Conservation (phyloP, 352 stramenopile species). For the Poterioochromonas sp. region DNA sequence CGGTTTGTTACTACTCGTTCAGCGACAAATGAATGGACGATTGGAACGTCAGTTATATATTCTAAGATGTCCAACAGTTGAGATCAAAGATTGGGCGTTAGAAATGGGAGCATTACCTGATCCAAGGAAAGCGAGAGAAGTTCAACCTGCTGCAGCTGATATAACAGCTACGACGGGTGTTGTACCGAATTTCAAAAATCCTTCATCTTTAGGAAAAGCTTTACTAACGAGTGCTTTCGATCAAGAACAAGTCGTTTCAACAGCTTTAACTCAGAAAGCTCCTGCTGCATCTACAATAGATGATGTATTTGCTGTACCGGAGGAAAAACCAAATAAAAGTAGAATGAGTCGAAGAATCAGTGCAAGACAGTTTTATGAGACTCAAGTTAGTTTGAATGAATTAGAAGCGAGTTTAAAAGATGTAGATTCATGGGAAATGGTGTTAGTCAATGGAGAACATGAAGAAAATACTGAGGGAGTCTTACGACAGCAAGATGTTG, state of each 20-base stretch:
- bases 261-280: background rate
- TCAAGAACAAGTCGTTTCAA: background rate
- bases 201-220: background rate
- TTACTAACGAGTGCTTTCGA: background rate
- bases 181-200: background rate
- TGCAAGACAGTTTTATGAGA: background rate
- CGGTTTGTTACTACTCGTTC: conserved; percentile 1
- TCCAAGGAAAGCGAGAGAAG: conserved; percentile 1
- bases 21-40: background rate
- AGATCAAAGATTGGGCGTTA: conserved; percentile 6
- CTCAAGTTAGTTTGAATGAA: background rate
- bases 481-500: background rate
- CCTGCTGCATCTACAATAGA: background rate
- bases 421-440: conserved; percentile 14
- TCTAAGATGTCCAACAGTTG: background rate
- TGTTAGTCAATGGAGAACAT: conserved; percentile 9
- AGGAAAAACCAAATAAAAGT: background rate
- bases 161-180: background rate
- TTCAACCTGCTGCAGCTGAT: background rate
- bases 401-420: background rate
- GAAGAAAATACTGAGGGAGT: background rate
- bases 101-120: conserved; percentile 29
- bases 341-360: background rate
- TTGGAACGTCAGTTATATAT: conserved; percentile 3
- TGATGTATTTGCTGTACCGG: background rate